A percentile compares a stretch with the other conserved stretches of the same genome.
Evolutionary conservation across 768 basidiomycete species (phyloP).

Genomic region (Tricholoma furcatifolium): DNA sequence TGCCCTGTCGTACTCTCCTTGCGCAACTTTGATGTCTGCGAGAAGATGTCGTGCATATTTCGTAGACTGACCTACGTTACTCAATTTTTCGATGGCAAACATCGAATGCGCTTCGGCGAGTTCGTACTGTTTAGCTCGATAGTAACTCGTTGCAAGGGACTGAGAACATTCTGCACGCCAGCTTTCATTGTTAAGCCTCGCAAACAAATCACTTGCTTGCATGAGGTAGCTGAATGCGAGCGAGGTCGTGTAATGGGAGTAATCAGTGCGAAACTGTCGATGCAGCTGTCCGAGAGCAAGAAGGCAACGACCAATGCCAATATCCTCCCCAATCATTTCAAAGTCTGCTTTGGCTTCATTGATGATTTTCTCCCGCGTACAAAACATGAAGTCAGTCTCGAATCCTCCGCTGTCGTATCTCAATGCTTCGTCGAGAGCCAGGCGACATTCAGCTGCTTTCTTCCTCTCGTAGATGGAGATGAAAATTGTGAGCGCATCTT

Average conservation of each 20-base stretch:
- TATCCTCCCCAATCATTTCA: not conserved
- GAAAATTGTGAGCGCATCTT: not conserved
- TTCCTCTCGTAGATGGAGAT: constrained; percentile 1
- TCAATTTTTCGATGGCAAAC: constrained; percentile 1
- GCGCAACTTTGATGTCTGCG: not conserved
- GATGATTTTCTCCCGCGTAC: not conserved
- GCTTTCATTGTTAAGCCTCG: not conserved
- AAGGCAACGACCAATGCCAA: constrained; percentile 3
- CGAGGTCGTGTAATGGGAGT: not conserved
- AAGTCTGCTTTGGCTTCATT: not conserved
- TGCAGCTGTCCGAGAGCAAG: not conserved
- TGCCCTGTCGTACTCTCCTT: not conserved
- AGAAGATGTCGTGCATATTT: too few species aligned
- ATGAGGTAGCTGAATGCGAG: not conserved
- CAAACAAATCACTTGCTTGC: not conserved
- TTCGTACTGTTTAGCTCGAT: not conserved
- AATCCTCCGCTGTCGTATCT: not conserved
- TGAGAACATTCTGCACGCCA: constrained; percentile 3
- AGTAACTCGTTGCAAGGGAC: constrained; percentile 1
- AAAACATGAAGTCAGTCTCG: too few species aligned
- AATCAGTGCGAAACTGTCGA: not conserved
- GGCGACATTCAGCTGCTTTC: constrained; percentile 4
- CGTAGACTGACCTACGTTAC: not conserved
- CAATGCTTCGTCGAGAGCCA: not conserved
- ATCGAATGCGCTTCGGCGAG: not conserved